Evolutionary conservation across 1,139 yeast species (phyloP), one percentile per base, ranked within the genome.

Genomic region (Yamadazyma sp.): DNA sequence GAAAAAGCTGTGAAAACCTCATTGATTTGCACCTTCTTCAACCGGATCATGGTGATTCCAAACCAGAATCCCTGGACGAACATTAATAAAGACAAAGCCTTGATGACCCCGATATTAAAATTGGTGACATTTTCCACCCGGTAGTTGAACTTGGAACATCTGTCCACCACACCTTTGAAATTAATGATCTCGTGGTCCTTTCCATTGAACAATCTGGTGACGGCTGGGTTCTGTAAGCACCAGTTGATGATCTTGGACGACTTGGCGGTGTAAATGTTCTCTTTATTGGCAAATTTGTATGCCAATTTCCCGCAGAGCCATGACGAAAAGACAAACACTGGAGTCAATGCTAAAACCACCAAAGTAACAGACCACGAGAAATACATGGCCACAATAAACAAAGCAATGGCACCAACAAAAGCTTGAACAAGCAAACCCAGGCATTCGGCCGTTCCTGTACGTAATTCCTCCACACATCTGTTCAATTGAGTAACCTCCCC

Each of bases 41-140:
- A 56, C 31, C 63, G 61, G 3, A 88, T 82, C 68, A 86, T 73
- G 35, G 70, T 64, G 27, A 82, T 76, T 3, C 97, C 98, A 61
- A 82, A 90, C 86, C 95, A 89, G 51, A 90, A 86, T 0, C 94
- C 95, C 57, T 88, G 96, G 2, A 89, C 86, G 66, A 90, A 89
- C 80, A 88, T 82, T 53, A 80, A 55, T 27, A 87, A 65, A 0
- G 83, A 70, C 6, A 89, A 48, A 13, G 77, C 64, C 48, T 82
- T 76, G 38, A 84, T 58, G 0, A 76, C 39, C 0, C 86, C 83
- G 18, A 76, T 61, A 52, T 88, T 90, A 0, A 78, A 57, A 10
- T 83, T 67, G 11, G 78, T 64, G 7, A 70, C 74, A 13, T 76
- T 54, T 11, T 80, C 69, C 35, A 79, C 60, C 30, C 59, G 67